These are phyloP conservation scores for Paraphoma chrysanthemicola DNA, from an alignment of 2,329 filamentous ascomycete genomes.

Conservation along the genomic window DNA sequence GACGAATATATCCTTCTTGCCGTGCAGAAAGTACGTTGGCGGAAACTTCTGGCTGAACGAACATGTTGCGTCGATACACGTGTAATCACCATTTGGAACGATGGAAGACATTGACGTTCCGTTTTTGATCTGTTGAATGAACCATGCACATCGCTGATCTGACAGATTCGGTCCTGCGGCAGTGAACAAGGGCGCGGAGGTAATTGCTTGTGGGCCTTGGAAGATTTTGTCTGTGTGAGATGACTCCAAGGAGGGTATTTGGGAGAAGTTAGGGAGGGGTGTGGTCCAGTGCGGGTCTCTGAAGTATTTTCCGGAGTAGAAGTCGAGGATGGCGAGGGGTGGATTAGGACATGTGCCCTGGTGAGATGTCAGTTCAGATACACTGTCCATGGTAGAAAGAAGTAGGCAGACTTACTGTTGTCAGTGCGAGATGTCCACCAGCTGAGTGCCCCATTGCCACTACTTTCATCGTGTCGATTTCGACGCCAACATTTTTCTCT, in stretches of 20 bases:
- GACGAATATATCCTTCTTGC: slow-evolving; percentile 4
- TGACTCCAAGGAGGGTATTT: neutral
- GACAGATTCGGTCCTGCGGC: slow-evolving; percentile 4
- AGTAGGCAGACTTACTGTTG: too few relatives aligned
- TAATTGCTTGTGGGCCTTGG: slow-evolving; percentile 1
- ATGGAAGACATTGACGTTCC: slow-evolving; percentile 6
- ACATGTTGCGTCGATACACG: neutral
- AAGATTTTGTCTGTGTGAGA: neutral
- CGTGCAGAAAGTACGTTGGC: slow-evolving; percentile 8
- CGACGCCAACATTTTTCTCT: neutral
- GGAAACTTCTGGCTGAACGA: neutral
- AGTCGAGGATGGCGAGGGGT: slow-evolving; percentile 10
- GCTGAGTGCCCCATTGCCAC: slow-evolving; percentile 10
- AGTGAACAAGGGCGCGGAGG: slow-evolving; percentile 2
- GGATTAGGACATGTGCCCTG: slow-evolving; percentile 1
- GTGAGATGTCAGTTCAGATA: neutral
- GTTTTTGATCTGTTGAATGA: slow-evolving; percentile 7
- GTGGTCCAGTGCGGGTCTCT: neutral
- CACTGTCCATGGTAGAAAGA: too few relatives aligned
- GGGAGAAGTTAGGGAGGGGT: slow-evolving; percentile 1
- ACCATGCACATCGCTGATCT: slow-evolving; percentile 9
- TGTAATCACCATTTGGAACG: neutral
- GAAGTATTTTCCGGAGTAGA: slow-evolving; percentile 7
- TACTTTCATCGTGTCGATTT: neutral
- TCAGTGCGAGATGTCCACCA: slow-evolving; percentile 5